Evolutionary conservation across 139 green algal genomes (phyloP), one percentile per base, ranked within the genome.

Genomic region (Medakamo hakoo): DNA sequence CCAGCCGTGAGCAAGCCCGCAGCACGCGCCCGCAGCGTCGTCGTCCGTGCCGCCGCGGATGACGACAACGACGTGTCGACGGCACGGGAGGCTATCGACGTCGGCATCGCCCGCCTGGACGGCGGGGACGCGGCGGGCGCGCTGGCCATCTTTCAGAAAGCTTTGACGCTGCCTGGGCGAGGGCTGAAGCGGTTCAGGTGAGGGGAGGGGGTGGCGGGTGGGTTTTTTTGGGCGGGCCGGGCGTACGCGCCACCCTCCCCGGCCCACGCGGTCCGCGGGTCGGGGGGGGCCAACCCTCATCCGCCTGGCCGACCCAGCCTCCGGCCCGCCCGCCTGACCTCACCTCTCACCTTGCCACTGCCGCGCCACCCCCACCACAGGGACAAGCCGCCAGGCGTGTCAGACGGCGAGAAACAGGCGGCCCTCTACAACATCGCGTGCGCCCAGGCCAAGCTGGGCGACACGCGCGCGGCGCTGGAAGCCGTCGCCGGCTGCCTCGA

Each of bases 401-500:
- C 70, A 40, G 72, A 84, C 49, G 73, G 74, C 3, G 83, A 90
- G 69, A 81, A 78, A 55, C 75, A 76, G 59, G 73, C 81, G 9
- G 74, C 76, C 4, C 70, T 87, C 28, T 90, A 83, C 78, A 90
- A 90, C 73, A 84, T 84, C 31, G 81, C 83, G 1, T 90, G 83
- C 67, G 86, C 78, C 68, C 32, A 60, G 9, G 63, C 30, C 23
- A 24, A 23, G 27, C 27, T 64, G 60, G 60, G 60, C 5, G 32
- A 64, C 60, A 57, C 27, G 4, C 27, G 40, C 40, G 40, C 40
- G 9, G 40, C 40, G 40, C 40, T 52, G 40, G 16, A 21, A 9
- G 9, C 40, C 40, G 9, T 52, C 40, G 16, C 40, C 40, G 40
- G 9, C 40, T 9, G 9, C 40, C 9, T 52, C 9, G 40, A 9